Evolutionary conservation across 805 yeast genomes (phyloP), one percentile per base, ranked within the genome.

Genomic region (Wickerhamomyces hampshirensis): DNA sequence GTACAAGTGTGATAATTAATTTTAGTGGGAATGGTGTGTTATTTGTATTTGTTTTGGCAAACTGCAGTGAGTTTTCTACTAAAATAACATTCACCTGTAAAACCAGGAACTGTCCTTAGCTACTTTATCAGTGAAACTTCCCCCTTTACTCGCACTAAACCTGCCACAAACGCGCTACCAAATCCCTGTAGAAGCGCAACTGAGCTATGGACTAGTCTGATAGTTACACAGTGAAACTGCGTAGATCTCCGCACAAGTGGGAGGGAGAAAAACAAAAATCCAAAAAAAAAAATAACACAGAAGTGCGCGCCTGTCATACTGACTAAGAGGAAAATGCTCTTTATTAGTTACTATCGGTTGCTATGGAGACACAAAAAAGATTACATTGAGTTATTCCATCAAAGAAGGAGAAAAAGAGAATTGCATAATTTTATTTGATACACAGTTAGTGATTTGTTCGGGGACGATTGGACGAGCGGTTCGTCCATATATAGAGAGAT

Each of bases 41-140:
- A 31, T 40, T 37, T 40, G 41, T 41, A 35, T 35, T 37, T 41
- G 42, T 42, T 42, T 35, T 38, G 42, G 38, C 24, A 21, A 21
- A 11, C 24, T 8, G 11, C 24, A 7, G 24, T 21, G 24, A 8
- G 10, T 8, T 7, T 21, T 7, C 24, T 21, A 8, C 10, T 21
- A 7, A 7, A 7, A 21, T 21, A 21, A 28, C 31, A 28, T 12
- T 12, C n/a, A 14, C 31, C 31, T 15, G 31, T 17, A 2, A 15
- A 16, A 28, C 11, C 24, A 11, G 24, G 24, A 21, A 7, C 10
- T 21, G 24, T 11, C n/a, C n/a, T n/a, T n/a, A n/a, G n/a, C n/a
- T n/a, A n/a, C n/a, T n/a, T n/a, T n/a, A n/a, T n/a, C n/a, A n/a
- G n/a, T n/a, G n/a, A n/a, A n/a, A n/a, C n/a, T n/a, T n/a, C n/a